These are phyloP conservation scores for Cenchrus purpureus DNA, from an alignment of 176 grass and related monocot species.

Conservation along the genomic window DNA sequence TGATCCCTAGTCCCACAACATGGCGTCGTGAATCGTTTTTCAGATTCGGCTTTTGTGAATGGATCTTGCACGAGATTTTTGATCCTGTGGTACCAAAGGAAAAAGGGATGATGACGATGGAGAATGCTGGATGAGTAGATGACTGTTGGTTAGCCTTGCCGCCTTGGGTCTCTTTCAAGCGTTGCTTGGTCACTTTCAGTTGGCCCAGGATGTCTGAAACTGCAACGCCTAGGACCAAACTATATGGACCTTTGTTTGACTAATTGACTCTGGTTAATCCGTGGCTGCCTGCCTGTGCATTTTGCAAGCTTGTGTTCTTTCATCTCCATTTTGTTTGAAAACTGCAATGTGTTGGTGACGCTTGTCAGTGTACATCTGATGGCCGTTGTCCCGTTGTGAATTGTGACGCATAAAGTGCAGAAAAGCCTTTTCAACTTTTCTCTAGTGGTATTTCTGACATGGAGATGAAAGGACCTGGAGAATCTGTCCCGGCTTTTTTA, in stretches of 20 bases:
- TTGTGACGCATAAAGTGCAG: constrained; percentile 13
- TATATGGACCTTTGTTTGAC: neutral
- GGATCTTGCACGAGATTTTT: neutral
- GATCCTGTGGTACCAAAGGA: constrained; percentile 17
- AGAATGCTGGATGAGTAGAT: neutral
- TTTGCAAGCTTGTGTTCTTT: neutral
- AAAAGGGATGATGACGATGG: neutral
- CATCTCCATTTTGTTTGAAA: neutral
- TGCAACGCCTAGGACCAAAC: neutral
- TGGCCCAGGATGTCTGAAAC: constrained; percentile 12
- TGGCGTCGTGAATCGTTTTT: neutral
- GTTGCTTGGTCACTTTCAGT: constrained; percentile 12
- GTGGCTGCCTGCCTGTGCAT: neutral
- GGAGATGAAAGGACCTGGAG: constrained; percentile 40
- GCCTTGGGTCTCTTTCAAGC: constrained; percentile 1
- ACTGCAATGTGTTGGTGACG: neutral
- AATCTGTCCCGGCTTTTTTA: constrained; percentile 2
- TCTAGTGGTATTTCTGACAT: constrained; percentile 38
- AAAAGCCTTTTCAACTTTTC: constrained; percentile 17
- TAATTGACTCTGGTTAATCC: neutral
- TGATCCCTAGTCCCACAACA: constrained; percentile 27
- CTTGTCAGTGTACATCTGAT: constrained; percentile 11
- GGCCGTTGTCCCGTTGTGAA: constrained; percentile 3
- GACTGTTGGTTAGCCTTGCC: constrained; percentile 17
- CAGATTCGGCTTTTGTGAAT: constrained; percentile 11